Conservation (phyloP, 2,329 filamentous ascomycete species). For the Ophiocordyceps camponoti-rufipedis region DNA sequence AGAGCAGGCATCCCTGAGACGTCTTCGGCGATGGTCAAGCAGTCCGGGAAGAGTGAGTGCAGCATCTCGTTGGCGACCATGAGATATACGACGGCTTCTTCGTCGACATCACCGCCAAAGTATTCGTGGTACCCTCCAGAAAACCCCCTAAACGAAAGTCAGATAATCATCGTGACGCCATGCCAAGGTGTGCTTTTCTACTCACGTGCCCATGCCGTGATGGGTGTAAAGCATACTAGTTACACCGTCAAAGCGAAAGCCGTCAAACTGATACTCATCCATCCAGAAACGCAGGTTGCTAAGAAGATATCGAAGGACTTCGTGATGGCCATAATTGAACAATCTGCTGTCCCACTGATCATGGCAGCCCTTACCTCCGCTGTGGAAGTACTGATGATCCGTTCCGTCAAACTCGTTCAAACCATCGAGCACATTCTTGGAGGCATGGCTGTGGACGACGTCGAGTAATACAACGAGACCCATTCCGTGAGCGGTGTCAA, state of each 20-base stretch:
- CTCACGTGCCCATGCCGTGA: slow-evolving; percentile 91
- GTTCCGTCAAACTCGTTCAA: slow-evolving; percentile 92
- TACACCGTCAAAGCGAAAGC: slow-evolving; percentile 94
- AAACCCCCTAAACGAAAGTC: slow-evolving; percentile 47
- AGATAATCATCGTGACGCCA: not conserved
- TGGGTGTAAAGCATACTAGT: slow-evolving; percentile 96
- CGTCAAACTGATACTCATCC: slow-evolving; percentile 94
- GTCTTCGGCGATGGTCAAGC: slow-evolving; percentile 88
- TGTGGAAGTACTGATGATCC: slow-evolving; percentile 92
- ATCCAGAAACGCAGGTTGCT: slow-evolving; percentile 98
- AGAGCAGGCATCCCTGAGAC: slow-evolving; percentile 98
- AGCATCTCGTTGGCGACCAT: slow-evolving; percentile 96
- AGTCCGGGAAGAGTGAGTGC: slow-evolving; percentile 71
- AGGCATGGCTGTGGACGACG: slow-evolving; percentile 93
- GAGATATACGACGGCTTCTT: slow-evolving; percentile 85
- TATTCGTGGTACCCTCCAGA: slow-evolving; percentile 98
- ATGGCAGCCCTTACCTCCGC: slow-evolving; percentile 65
- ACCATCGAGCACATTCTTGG: slow-evolving; percentile 90
- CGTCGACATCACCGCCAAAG: slow-evolving; percentile 75
- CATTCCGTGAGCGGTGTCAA: slow-evolving; percentile 84
- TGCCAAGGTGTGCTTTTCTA: slow-evolving; percentile 3
- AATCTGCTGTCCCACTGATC: slow-evolving; percentile 91
- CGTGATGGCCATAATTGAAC: slow-evolving; percentile 93
- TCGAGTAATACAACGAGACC: slow-evolving; percentile 85
- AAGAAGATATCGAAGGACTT: slow-evolving; percentile 86